Conservation (phyloP, 2,329 filamentous ascomycete species). For the Zasmidium citrigriseum region DNA sequence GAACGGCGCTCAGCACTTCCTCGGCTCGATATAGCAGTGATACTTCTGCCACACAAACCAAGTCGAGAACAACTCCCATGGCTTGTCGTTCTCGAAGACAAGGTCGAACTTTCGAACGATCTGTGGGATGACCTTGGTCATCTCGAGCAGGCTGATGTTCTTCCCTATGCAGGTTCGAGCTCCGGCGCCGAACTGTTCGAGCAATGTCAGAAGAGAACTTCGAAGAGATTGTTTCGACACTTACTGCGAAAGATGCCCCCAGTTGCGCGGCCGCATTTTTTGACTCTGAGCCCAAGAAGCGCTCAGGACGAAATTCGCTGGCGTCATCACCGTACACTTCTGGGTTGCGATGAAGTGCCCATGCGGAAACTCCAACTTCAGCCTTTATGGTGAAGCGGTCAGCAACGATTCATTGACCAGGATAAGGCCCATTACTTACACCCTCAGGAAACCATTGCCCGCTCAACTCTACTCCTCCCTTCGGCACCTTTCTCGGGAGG, state of each 20-base stretch:
- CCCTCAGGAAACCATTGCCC: slow-evolving; percentile 36
- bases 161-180: slow-evolving; percentile 37
- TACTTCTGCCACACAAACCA: slow-evolving; percentile 14
- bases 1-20: not conserved
- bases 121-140: slow-evolving; percentile 32
- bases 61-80: slow-evolving; percentile 9
- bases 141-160: slow-evolving; percentile 32
- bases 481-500: slow-evolving; percentile 40
- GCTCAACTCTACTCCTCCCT: slow-evolving; percentile 39
- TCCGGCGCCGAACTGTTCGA: slow-evolving; percentile 33
- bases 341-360: slow-evolving; percentile 42
- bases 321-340: slow-evolving; percentile 46
- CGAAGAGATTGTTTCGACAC: not conserved
- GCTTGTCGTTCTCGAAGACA: not conserved
- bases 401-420: not conserved
- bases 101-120: slow-evolving; percentile 28
- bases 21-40: slow-evolving; percentile 8
- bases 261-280: not conserved
- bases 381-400: slow-evolving; percentile 1
- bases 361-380: slow-evolving; percentile 11
- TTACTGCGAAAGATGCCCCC: slow-evolving; percentile 6
- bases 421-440: slow-evolving; percentile 2
- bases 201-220: slow-evolving; percentile 4
- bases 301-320: slow-evolving; percentile 46
- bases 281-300: slow-evolving; percentile 41